Conservation (phyloP, 768 basidiomycete genomes). For the Tulasnella sp. region DNA sequence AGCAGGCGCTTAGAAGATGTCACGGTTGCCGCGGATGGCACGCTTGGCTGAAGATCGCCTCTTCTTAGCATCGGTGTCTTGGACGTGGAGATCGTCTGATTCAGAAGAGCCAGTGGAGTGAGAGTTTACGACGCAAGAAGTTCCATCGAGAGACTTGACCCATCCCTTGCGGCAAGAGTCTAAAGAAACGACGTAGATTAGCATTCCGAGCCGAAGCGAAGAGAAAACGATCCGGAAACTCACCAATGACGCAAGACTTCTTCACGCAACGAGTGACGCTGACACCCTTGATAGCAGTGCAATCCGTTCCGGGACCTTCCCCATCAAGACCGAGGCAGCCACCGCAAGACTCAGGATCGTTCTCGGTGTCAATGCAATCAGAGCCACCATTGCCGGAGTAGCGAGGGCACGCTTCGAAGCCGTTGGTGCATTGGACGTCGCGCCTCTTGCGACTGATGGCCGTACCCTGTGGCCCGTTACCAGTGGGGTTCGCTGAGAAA, state of each 20-base stretch:
- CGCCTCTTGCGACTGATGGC: background rate
- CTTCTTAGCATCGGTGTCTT: too few species aligned
- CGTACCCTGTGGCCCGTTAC: background rate
- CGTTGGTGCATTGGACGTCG: background rate
- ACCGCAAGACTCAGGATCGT: conserved; percentile 10
- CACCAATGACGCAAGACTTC: conserved; percentile 29
- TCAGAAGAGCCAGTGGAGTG: background rate
- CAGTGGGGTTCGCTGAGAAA: background rate
- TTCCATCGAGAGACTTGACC: background rate
- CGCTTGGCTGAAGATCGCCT: background rate
- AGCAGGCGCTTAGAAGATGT: background rate
- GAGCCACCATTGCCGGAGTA: conserved; percentile 7
- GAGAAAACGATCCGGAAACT: background rate
- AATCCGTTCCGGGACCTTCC: conserved; percentile 34
- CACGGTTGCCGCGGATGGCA: background rate
- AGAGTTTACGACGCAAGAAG: background rate
- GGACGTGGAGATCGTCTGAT: background rate
- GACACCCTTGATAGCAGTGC: conserved; percentile 39
- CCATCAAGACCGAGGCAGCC: conserved; percentile 12
- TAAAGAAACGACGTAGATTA: background rate
- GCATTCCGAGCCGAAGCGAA: background rate
- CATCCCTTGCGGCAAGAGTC: background rate
- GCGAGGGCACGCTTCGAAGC: background rate
- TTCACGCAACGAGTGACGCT: conserved; percentile 33
- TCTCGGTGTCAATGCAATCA: conserved; percentile 9